These are phyloP conservation scores for Pancytospora philotis DNA, from an alignment of 371 early-diverging fungal species.

Conservation along the genomic window DNA sequence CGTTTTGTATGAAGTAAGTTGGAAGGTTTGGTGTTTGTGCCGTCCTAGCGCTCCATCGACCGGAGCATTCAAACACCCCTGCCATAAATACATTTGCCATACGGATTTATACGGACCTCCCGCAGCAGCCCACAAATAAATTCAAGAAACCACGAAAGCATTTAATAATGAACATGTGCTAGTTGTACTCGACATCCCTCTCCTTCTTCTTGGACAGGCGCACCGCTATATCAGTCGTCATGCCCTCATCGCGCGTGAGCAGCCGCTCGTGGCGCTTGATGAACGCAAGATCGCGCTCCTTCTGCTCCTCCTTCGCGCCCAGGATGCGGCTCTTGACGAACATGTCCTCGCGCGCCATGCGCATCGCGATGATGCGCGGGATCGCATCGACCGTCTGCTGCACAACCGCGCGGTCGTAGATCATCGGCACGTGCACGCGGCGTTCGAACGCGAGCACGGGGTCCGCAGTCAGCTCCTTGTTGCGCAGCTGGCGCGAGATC, in stretches of 20 bases:
- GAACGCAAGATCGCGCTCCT: conserved; percentile 44
- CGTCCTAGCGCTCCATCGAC: no score
- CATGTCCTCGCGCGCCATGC: conserved; percentile 44
- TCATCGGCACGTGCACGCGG: conserved; percentile 81
- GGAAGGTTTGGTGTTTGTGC: no score
- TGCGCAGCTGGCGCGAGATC: conserved; percentile 84
- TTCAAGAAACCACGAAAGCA: neutral
- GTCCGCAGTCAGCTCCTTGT: conserved; percentile 74
- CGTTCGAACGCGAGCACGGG: conserved; percentile 82
- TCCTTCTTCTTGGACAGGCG: conserved; percentile 5
- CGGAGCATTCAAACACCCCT: no score
- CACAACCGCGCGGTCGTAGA: conserved; percentile 85
- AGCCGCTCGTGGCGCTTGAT: conserved; percentile 40
- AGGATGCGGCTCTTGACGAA: conserved; percentile 56
- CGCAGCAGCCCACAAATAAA: neutral
- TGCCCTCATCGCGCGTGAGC: conserved; percentile 2
- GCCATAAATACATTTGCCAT: neutral
- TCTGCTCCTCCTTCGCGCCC: conserved; percentile 44
- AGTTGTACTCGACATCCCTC: conserved; percentile 21
- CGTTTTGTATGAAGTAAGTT: no score
- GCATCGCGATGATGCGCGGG: conserved; percentile 43
- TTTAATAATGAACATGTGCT: no score
- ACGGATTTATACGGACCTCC: neutral
- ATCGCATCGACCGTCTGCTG: conserved; percentile 70
- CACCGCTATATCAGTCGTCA: neutral